A percentile compares a stretch with the other conserved stretches of the same genome.
phyloP scores from a whole-genome alignment of 1,284 basidiomycete species.

The Sanghuangporus weigelae region DNA sequence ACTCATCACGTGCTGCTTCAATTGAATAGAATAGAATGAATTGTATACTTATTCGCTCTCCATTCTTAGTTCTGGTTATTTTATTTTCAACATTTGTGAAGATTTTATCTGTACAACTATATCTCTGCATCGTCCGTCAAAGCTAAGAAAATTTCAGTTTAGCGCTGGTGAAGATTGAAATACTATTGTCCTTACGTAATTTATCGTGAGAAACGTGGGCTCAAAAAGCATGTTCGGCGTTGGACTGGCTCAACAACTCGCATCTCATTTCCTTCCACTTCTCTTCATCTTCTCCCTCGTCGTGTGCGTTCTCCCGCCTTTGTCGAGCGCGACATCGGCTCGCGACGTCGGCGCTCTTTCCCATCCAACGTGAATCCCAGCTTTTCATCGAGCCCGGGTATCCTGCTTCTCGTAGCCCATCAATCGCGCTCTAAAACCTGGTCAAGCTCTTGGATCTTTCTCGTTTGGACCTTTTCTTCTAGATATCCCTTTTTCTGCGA shows the following conservation, averaged over 20 bases:
- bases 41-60: neutral
- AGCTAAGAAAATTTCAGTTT: neutral
- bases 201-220: conserved; percentile 4
- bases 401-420: neutral
- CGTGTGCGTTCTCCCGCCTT: neutral
- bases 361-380: conserved; percentile 6
- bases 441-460: conserved; percentile 11
- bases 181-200: neutral
- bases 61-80: neutral
- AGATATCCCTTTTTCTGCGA: neutral
- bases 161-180: neutral
- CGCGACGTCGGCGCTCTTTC: conserved; percentile 9
- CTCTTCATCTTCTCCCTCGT: conserved; percentile 12
- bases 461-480: conserved; percentile 6
- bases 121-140: neutral
- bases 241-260: neutral
- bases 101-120: neutral
- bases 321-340: conserved; percentile 10
- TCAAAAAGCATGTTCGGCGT: neutral
- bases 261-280: conserved; percentile 3
- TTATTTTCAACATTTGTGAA: neutral
- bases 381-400: conserved; percentile 14
- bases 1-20: neutral
- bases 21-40: neutral
- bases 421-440: neutral